Evolutionary conservation across 2,329 filamentous ascomycete genomes (phyloP).

Genomic region (Furcasterigmium sp.): DNA sequence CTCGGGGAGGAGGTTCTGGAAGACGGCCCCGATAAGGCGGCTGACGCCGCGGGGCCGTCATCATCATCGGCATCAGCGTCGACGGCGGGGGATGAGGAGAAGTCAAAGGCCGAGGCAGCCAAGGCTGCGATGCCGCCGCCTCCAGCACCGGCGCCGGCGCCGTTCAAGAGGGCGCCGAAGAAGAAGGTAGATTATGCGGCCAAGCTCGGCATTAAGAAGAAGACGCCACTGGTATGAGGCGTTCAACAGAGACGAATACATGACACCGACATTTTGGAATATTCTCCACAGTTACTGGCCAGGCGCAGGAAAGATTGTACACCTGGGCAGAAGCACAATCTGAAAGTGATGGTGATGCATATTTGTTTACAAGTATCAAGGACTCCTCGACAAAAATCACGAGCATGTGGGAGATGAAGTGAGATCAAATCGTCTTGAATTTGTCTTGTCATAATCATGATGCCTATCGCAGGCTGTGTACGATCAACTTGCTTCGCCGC

Average conservation of each 20-base stretch:
- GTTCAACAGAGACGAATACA: neutral
- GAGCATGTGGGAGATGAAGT: too few relatives aligned
- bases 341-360: too few relatives aligned
- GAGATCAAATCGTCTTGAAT: too few relatives aligned
- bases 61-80: conserved; percentile 15
- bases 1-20: conserved; percentile 44
- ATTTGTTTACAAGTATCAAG: too few relatives aligned
- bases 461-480: neutral
- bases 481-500: neutral
- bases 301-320: too few relatives aligned
- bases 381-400: too few relatives aligned
- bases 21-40: conserved; percentile 14
- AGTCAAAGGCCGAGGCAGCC: conserved; percentile 14
- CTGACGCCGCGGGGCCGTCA: conserved; percentile 8
- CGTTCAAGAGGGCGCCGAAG: conserved; percentile 73
- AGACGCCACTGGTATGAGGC: conserved; percentile 49
- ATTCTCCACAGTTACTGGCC: too few relatives aligned
- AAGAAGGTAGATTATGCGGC: conserved; percentile 80
- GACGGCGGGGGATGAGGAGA: conserved; percentile 8
- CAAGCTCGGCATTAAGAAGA: conserved; percentile 83
- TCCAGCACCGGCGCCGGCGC: conserved; percentile 44
- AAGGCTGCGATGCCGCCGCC: conserved; percentile 23
- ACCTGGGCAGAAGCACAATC: too few relatives aligned
- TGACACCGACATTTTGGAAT: neutral
- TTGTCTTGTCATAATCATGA: neutral